phyloP scores from a whole-genome alignment of 2,329 filamentous ascomycete species.

The Didymosphaeria variabile region DNA sequence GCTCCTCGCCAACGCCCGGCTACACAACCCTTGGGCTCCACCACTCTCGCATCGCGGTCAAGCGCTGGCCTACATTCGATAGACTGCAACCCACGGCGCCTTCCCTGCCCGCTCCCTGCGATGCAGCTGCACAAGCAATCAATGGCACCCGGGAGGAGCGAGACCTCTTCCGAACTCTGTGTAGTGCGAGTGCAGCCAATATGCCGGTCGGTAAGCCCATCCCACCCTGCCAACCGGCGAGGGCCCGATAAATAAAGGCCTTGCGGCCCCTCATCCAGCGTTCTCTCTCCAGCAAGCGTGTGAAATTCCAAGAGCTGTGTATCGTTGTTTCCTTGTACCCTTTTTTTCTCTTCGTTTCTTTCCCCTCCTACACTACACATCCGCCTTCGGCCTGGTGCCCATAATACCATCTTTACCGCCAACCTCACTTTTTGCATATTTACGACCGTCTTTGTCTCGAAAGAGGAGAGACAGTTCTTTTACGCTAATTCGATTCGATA shows the following conservation, averaged over 20 bases:
- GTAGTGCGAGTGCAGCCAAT: constrained; percentile 32
- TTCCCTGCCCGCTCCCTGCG: constrained; percentile 41
- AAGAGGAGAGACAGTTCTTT: constrained; percentile 29
- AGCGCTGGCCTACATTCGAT: constrained; percentile 49
- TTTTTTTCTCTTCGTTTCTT: constrained; percentile 54
- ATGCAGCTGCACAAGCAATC: constrained; percentile 46
- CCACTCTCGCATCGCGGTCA: constrained; percentile 45
- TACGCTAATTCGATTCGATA: constrained; percentile 47
- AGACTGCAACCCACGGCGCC: constrained; percentile 43
- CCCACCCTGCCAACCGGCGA: constrained; percentile 29
- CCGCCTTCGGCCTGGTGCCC: constrained; percentile 56
- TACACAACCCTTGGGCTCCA: constrained; percentile 38
- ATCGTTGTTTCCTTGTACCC: constrained; percentile 56
- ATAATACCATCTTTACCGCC: constrained; percentile 41
- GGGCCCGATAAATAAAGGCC: constrained; percentile 46
- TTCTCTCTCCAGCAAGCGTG: constrained; percentile 61
- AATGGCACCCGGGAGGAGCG: constrained; percentile 39
- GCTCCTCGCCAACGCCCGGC: constrained; percentile 25
- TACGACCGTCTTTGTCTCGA: constrained; percentile 31
- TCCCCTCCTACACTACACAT: constrained; percentile 30
- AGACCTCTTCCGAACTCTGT: constrained; percentile 31
- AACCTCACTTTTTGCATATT: constrained; percentile 25
- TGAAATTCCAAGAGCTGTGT: constrained; percentile 60
- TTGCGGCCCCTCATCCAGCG: constrained; percentile 40
- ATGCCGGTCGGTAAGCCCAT: constrained; percentile 36